phyloP scores from a whole-genome alignment of 164 flowering plant species.

The Akebia trifoliata region DNA sequence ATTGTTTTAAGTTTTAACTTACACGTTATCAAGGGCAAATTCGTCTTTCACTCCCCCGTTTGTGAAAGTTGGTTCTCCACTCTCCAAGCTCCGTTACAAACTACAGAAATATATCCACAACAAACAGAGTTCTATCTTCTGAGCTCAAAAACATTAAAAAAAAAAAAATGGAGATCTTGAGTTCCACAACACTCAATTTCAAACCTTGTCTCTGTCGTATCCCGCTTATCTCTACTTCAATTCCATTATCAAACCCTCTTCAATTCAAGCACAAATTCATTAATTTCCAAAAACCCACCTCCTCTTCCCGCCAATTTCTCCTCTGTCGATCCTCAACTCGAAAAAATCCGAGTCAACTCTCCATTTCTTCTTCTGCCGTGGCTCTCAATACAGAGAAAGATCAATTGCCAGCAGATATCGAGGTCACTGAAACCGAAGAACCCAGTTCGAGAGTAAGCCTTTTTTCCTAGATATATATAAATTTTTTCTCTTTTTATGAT shows the following conservation, averaged over 20 bases:
- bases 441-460: slow-evolving; percentile 62
- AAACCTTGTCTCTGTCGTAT: slow-evolving; percentile 12
- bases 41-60: too few relatives aligned
- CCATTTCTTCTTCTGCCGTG: slow-evolving; percentile 26
- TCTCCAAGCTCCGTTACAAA: too few relatives aligned
- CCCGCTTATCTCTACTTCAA: slow-evolving; percentile 8
- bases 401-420: slow-evolving; percentile 58
- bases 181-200: slow-evolving; percentile 18
- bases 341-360: neutral
- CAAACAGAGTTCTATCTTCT: too few relatives aligned
- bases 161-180: slow-evolving; percentile 28
- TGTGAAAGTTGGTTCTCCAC: too few relatives aligned
- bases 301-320: slow-evolving; percentile 25
- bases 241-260: slow-evolving; percentile 5
- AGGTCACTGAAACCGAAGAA: slow-evolving; percentile 49
- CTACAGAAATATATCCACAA: too few relatives aligned
- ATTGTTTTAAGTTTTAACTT: too few relatives aligned
- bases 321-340: slow-evolving; percentile 12
- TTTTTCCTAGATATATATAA: neutral
- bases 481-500: neutral
- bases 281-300: slow-evolving; percentile 10
- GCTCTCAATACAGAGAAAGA: slow-evolving; percentile 29
- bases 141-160: too few relatives aligned
- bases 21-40: too few relatives aligned
- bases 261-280: slow-evolving; percentile 4